Conservation (phyloP, 1,284 basidiomycete species). For the Takashimella koratensis region DNA sequence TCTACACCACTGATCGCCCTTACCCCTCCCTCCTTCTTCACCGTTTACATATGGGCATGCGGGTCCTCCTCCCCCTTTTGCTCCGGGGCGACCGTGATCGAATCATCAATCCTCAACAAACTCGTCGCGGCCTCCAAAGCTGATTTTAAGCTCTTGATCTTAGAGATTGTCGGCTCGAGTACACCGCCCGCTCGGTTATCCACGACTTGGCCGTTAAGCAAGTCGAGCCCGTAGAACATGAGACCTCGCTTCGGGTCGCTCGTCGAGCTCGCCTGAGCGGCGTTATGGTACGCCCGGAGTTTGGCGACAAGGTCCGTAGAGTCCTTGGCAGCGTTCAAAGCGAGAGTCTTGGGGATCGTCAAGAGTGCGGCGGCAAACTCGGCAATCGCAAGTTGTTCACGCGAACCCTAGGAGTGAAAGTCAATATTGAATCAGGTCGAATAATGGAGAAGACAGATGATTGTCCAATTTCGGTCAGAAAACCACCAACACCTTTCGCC, state of each 20-base stretch:
- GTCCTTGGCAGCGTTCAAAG: constrained; percentile 98
- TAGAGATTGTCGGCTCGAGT: constrained; percentile 93
- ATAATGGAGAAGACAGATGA: not conserved
- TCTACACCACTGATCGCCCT: too few species aligned
- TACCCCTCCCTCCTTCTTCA: not conserved
- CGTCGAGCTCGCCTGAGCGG: constrained; percentile 83
- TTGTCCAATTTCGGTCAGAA: too few species aligned
- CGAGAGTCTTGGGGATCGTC: constrained; percentile 93
- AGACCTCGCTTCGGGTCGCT: constrained; percentile 95
- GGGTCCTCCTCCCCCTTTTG: constrained; percentile 66
- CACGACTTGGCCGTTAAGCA: constrained; percentile 88
- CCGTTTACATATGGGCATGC: constrained; percentile 54
- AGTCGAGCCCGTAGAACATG: constrained; percentile 90
- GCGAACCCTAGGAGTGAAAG: constrained; percentile 66
- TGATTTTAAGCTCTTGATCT: constrained; percentile 93
- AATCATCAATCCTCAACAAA: constrained; percentile 89
- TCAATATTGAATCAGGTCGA: constrained; percentile 1
- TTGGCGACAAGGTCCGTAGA: constrained; percentile 97
- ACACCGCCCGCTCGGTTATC: constrained; percentile 94
- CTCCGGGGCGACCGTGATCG: constrained; percentile 56
- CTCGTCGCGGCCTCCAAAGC: constrained; percentile 96
- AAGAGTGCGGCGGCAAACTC: constrained; percentile 93
- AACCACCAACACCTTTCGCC: too few species aligned
- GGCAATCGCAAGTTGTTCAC: constrained; percentile 97
- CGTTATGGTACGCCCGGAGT: constrained; percentile 93